These are phyloP conservation scores for Phytophthora agathidicida DNA, from an alignment of 352 stramenopile species.

Conservation along the genomic window DNA sequence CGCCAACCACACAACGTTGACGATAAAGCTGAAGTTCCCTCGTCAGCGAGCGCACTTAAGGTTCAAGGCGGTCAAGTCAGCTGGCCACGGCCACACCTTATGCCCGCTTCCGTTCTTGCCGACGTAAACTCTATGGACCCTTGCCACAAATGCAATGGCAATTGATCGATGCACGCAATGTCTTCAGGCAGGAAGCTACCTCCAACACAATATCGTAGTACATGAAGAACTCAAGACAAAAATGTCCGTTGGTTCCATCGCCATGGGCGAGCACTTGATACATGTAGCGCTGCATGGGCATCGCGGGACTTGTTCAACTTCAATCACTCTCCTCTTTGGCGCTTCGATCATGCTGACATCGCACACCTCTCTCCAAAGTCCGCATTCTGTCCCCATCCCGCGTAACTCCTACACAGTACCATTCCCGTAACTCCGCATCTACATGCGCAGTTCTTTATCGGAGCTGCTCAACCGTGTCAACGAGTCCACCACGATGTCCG, in stretches of 20 bases:
- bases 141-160: not conserved
- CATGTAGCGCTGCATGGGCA: not conserved
- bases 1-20: slow-evolving; percentile 2
- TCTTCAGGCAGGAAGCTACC: too few relatives aligned
- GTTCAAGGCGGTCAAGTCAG: slow-evolving; percentile 27
- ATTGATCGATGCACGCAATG: not conserved
- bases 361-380: slow-evolving; percentile 17
- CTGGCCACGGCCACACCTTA: slow-evolving; percentile 14
- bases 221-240: not conserved
- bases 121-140: slow-evolving; percentile 12
- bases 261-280: slow-evolving; percentile 11
- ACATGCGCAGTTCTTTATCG: slow-evolving; percentile 6
- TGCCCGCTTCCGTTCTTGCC: slow-evolving; percentile 7
- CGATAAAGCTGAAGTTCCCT: slow-evolving; percentile 25
- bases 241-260: not conserved
- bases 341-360: slow-evolving; percentile 17
- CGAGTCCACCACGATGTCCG: slow-evolving; percentile 4
- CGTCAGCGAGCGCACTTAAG: slow-evolving; percentile 17
- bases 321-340: slow-evolving; percentile 30
- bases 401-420: not conserved
- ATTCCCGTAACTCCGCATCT: slow-evolving; percentile 10
- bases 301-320: slow-evolving; percentile 24
- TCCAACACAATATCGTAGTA: too few relatives aligned
- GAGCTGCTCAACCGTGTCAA: slow-evolving; percentile 8
- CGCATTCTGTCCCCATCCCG: slow-evolving; percentile 4